Evolutionary conservation across 805 yeast species (phyloP), one percentile per base, ranked within the genome.

Genomic region (Zygotorulaspora danielsina): DNA sequence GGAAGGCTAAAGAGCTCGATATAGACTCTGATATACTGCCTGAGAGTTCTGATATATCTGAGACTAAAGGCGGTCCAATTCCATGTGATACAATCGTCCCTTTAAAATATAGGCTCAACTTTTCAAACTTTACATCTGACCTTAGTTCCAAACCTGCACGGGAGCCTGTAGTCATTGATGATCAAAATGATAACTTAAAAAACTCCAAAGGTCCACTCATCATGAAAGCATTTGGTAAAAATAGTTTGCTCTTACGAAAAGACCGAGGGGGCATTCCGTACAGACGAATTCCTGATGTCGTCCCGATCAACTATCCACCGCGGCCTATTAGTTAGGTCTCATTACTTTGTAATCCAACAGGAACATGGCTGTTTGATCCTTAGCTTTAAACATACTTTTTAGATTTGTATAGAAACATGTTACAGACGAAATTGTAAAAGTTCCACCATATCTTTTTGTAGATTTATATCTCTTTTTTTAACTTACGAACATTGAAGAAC

Each of bases 261-360:
- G 66, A 61, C 36, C 53, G 66, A 45, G 66, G 65, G 16, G 64
- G 64, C 6, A 29, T 61, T 13, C 63, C 66, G n/a, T 61, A 60
- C 41, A 61, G 54, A 32, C 51, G 50, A 16, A 56, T 59, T 12
- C 66, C 66, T 4, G 61, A 53, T 28, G 58, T 61, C 2, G 35
- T 37, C 10, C 53, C 53, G 29, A 59, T 59, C 36, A 44, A 49
- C 19, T 59, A 59, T 44, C 63, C 59, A 31, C 45, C 54, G 6
- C 43, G 55, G 37, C 54, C 55, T n/a, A 24, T 30, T 10, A 17
- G 26, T 27, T 33, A 37, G 37, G 16, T 22, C 28, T 15, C 18
- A n/a, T 27, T 12, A 21, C 24, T 21, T 10, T 21, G 7, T 21
- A 8, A 21, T 21, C 10, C 10, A 21, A 21, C n/a, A n/a, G n/a